Evolutionary conservation across 805 yeast genomes (phyloP).

Genomic region (Debaryomyces tyrocola): DNA sequence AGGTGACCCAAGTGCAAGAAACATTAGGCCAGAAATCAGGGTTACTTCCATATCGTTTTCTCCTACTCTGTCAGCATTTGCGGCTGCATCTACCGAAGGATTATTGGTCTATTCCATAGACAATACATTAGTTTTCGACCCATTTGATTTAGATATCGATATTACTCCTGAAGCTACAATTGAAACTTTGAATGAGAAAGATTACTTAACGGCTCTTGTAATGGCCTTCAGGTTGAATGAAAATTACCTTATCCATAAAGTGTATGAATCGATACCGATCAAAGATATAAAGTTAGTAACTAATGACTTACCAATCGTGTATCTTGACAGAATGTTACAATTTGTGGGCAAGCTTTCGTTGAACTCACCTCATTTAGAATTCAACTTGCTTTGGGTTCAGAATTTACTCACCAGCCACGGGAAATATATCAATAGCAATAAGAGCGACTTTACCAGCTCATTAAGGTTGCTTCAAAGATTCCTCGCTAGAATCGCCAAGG

Average conservation of each 20-base stretch:
- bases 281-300: conserved; percentile 67
- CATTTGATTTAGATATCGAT: conserved; percentile 90
- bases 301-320: conserved; percentile 72
- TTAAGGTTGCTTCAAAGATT: conserved; percentile 75
- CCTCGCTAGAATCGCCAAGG: conserved; percentile 71
- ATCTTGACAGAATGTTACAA: conserved; percentile 62
- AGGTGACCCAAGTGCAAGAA: conserved; percentile 72
- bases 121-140: conserved; percentile 77
- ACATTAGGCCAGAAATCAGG: conserved; percentile 77
- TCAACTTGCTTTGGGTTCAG: conserved; percentile 78
- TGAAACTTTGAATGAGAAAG: conserved; percentile 57
- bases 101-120: conserved; percentile 79
- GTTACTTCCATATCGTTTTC: conserved; percentile 78
- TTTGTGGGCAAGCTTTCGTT: conserved; percentile 62
- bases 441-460: conserved; percentile 60
- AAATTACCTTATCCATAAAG: conserved; percentile 62
- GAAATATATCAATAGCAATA: conserved; percentile 60
- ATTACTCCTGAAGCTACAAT: conserved; percentile 79
- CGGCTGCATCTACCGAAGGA: conserved; percentile 96
- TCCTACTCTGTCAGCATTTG: conserved; percentile 87
- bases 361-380: conserved; percentile 82
- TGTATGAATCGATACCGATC: conserved; percentile 73
- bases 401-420: conserved; percentile 74
- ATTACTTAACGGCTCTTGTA: conserved; percentile 74
- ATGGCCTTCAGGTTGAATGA: conserved; percentile 96